Conservation (phyloP, 441 rosid genomes). For the Aquilaria agallochum region DNA sequence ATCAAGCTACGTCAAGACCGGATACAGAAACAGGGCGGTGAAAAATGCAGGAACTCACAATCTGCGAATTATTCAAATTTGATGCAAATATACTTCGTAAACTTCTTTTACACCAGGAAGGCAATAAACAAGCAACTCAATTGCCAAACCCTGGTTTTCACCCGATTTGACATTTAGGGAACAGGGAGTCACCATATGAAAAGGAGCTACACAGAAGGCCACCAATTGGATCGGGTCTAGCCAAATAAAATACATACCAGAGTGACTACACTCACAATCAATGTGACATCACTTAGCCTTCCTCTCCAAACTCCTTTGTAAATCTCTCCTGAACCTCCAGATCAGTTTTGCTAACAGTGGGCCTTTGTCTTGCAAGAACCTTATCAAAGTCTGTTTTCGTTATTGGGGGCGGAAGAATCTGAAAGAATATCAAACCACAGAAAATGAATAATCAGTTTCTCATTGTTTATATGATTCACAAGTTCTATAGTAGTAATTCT, state of each 20-base stretch:
- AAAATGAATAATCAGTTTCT: neutral
- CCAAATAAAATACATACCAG: conserved; percentile 44
- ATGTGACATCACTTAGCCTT: conserved; percentile 54
- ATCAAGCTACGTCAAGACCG: neutral
- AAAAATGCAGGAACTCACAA: neutral
- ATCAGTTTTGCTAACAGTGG: conserved; percentile 95
- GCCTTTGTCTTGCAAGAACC: conserved; percentile 96
- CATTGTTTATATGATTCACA: too few species aligned
- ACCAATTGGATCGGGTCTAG: conserved; percentile 24
- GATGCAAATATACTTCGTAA: conserved; percentile 4
- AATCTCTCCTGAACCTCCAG: conserved; percentile 97
- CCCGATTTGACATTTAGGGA: conserved; percentile 25
- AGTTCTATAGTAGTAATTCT: too few species aligned
- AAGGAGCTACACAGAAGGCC: conserved; percentile 19
- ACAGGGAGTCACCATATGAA: conserved; percentile 33
- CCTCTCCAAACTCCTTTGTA: conserved; percentile 99
- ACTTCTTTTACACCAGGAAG: conserved; percentile 40
- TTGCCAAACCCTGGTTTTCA: conserved; percentile 18
- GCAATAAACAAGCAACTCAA: conserved; percentile 27
- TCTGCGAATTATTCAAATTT: conserved; percentile 6
- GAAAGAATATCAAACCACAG: conserved; percentile 19
- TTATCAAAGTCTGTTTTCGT: conserved; percentile 85
- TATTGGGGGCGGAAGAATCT: conserved; percentile 98
- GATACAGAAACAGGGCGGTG: neutral
- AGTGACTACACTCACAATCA: conserved; percentile 25